Base-by-base conservation (phyloP, 257 asterid species). In the Cruciata laevipes region DNA sequence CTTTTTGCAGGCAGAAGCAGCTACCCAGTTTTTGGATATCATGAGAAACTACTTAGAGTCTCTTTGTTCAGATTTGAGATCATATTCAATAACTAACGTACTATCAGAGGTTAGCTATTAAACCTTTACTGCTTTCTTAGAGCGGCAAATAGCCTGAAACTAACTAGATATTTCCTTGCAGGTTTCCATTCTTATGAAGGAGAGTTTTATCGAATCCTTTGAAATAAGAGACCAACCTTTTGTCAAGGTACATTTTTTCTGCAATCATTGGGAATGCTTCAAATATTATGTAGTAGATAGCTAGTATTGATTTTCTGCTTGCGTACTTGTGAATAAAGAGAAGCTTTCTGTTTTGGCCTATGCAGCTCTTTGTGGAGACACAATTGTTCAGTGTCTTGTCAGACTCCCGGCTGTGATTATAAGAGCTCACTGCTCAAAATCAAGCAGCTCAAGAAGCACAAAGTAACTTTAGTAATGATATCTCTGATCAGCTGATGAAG, bases 161-260 rank as follows among this genome's bases (percentile, higher is more conserved):
- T 52, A 74, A 61, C 73, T 33, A 7, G 49, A 60, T 53, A 17
- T 37, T 42, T 70, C 38, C 33, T 78, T 79, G 71, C 91, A 91
- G 98, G 96, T 91, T 63, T 86, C 96, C 14, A 47, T 92, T 74
- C 92, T 92, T 73, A 80, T 92, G 32, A 92, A 87, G 78, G 98
- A 92, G 42, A 92, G 93, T 78, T 92, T 87, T 67, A 78, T 92
- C 14, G 83, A 83, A 69, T 92, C 98, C 58, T 92, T 89, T 75
- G 86, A 90, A 6, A 61, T 11, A 55, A 81, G 71, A 73, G 96
- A 87, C 74, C 95, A 71, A 75, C 70, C 90, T 52, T 92, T 92
- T 65, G 69, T 92, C 62, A 80, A 89, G 98, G 98, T 91, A 87
- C 63, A 32, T 66, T 65, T 25, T 27, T 33, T 38, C 16, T 18